These are phyloP conservation scores for Cordyceps fumosorosea DNA, from an alignment of 2,329 filamentous ascomycete species.

Conservation along the genomic window DNA sequence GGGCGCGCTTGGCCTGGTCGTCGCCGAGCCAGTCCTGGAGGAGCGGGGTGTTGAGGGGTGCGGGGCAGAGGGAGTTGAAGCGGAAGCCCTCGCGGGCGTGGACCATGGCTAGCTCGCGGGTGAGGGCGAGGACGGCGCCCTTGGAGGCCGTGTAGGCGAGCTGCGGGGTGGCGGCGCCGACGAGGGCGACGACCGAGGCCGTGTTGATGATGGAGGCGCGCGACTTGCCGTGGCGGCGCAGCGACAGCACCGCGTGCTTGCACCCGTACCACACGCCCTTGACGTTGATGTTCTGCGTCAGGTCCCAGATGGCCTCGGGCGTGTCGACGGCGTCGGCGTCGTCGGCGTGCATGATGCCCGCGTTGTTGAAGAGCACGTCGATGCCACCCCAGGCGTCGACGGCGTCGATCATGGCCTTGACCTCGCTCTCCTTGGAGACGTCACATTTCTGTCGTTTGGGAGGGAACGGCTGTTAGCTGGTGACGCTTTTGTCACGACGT, in stretches of 20 bases:
- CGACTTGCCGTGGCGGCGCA: constrained; percentile 74
- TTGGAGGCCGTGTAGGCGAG: constrained; percentile 92
- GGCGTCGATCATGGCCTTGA: constrained; percentile 66
- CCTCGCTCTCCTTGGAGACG: constrained; percentile 77
- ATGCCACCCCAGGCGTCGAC: constrained; percentile 81
- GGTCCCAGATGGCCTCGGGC: constrained; percentile 85
- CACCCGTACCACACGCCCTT: constrained; percentile 97
- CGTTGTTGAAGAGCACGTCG: constrained; percentile 95
- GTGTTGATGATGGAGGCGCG: constrained; percentile 86
- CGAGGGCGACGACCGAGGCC: constrained; percentile 78
- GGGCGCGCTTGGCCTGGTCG: constrained; percentile 70
- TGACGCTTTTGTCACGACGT: not conserved
- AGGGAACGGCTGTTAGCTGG: not conserved
- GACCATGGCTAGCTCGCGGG: constrained; percentile 83
- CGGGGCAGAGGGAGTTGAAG: constrained; percentile 87
- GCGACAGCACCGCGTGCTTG: constrained; percentile 81
- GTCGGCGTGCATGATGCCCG: constrained; percentile 88
- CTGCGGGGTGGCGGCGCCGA: constrained; percentile 82
- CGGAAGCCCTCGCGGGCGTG: constrained; percentile 83
- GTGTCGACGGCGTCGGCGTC: constrained; percentile 77
- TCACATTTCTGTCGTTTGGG: constrained; percentile 44
- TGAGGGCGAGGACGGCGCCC: constrained; percentile 84
- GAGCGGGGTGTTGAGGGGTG: constrained; percentile 84
- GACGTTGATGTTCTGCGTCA: constrained; percentile 91
- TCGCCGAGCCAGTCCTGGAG: constrained; percentile 92